Percentiles rank a stretch among this genome's conserved stretches.
Evolutionary conservation across 2,329 filamentous ascomycete genomes (phyloP).

Genomic region (Sporothrix mexicana): DNA sequence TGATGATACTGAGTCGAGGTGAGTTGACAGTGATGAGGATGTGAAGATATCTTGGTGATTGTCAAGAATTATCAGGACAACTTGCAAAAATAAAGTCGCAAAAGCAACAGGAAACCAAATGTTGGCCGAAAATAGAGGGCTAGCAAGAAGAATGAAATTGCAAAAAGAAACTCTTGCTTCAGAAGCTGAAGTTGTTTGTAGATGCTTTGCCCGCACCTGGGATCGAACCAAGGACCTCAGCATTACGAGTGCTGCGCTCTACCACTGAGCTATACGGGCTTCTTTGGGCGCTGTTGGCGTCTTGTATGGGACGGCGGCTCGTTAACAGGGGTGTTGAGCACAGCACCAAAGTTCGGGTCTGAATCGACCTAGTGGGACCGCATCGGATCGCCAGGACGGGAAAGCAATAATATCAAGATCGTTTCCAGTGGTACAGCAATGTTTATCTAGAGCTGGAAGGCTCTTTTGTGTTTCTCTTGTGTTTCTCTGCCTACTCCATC

Average conservation of each 20-base stretch:
- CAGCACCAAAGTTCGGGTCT: background rate
- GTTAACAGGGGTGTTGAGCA: slow-evolving; percentile 18
- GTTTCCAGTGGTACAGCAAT: background rate
- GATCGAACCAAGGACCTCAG: slow-evolving; percentile 32
- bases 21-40: background rate
- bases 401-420: background rate
- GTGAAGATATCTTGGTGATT: background rate
- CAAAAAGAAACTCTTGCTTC: background rate
- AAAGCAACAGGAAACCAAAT: background rate
- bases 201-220: slow-evolving; percentile 25
- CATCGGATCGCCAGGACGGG: background rate
- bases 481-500: no score
- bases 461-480: no score
- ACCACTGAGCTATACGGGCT: slow-evolving; percentile 32
- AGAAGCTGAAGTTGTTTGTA: background rate
- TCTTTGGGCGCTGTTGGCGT: background rate
- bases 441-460: no score
- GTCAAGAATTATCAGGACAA: background rate
- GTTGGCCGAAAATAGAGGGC: background rate
- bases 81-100: background rate
- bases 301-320: slow-evolving; percentile 12
- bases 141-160: background rate
- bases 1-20: background rate
- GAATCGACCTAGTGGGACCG: background rate
- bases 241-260: slow-evolving; percentile 32